A percentile compares a stretch with the other conserved stretches of the same genome.
Evolutionary conservation across 176 grass and related monocot genomes (phyloP).

Genomic region (Thalia dealbata): DNA sequence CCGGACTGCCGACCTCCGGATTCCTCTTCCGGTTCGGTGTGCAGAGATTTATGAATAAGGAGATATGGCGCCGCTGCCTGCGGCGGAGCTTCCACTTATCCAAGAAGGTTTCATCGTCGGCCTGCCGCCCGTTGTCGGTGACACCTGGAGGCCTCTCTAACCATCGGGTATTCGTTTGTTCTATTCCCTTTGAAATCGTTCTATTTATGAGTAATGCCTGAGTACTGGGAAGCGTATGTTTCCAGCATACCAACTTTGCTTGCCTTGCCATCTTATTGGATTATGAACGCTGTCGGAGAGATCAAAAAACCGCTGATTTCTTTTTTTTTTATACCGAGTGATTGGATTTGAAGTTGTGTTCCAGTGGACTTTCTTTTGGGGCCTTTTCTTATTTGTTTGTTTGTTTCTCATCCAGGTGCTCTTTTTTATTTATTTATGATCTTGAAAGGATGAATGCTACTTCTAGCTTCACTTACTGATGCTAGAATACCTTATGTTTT

Average conservation of each 20-base stretch:
- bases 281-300: neutral
- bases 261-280: neutral
- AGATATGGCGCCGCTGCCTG: slow-evolving; percentile 84
- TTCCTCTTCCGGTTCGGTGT: neutral
- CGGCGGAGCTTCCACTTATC: slow-evolving; percentile 45
- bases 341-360: neutral
- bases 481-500: neutral
- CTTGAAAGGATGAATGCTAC: too few species aligned
- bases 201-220: neutral
- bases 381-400: too few species aligned
- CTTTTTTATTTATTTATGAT: neutral
- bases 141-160: slow-evolving; percentile 38
- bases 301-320: neutral
- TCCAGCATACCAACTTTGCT: neutral
- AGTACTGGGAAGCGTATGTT: neutral
- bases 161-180: slow-evolving; percentile 28
- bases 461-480: neutral
- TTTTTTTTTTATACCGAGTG: too few species aligned
- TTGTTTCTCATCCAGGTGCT: too few species aligned
- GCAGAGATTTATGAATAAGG: neutral
- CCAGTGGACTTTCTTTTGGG: neutral
- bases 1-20: neutral
- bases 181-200: slow-evolving; percentile 1
- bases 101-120: slow-evolving; percentile 24
- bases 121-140: neutral